Evolutionary conservation across 306 rosid genomes (phyloP).

Genomic region (Betula pendula): DNA sequence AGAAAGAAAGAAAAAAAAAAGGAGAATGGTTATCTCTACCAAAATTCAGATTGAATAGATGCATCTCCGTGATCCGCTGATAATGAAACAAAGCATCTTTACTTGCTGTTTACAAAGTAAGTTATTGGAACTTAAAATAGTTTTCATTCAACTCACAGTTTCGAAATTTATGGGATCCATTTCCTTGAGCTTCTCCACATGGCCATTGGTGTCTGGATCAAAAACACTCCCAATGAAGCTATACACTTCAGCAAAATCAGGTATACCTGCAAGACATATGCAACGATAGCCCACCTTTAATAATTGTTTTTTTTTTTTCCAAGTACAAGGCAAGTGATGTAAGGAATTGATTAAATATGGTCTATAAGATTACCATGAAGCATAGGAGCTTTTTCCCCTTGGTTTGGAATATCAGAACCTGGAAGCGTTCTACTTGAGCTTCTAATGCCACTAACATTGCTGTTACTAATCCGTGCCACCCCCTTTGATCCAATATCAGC

Average conservation of each 20-base stretch:
- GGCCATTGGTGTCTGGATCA: constrained; percentile 78
- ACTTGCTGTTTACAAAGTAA: neutral
- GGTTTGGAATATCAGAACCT: constrained; percentile 48
- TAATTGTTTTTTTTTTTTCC: neutral
- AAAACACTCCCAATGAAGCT: constrained; percentile 90
- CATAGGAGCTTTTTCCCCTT: constrained; percentile 53
- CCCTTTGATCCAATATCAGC: constrained; percentile 80
- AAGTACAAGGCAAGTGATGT: constrained; percentile 10
- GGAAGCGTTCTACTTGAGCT: constrained; percentile 42
- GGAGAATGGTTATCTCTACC: neutral
- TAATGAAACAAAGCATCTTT: neutral
- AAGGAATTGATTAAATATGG: neutral
- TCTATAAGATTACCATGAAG: constrained; percentile 57
- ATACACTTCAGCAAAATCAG: constrained; percentile 88
- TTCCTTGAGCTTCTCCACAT: constrained; percentile 80
- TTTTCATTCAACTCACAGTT: constrained; percentile 64
- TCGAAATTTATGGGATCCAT: constrained; percentile 96
- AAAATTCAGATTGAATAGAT: neutral
- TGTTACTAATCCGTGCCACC: constrained; percentile 43
- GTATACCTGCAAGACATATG: constrained; percentile 56
- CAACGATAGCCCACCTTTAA: constrained; percentile 15
- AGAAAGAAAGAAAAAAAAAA: neutral
- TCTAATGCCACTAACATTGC: constrained; percentile 48
- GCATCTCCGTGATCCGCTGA: neutral
- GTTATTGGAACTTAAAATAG: constrained; percentile 15